These are phyloP conservation scores for Plantago elongata DNA, from an alignment of 257 asterid genomes.

Conservation along the genomic window DNA sequence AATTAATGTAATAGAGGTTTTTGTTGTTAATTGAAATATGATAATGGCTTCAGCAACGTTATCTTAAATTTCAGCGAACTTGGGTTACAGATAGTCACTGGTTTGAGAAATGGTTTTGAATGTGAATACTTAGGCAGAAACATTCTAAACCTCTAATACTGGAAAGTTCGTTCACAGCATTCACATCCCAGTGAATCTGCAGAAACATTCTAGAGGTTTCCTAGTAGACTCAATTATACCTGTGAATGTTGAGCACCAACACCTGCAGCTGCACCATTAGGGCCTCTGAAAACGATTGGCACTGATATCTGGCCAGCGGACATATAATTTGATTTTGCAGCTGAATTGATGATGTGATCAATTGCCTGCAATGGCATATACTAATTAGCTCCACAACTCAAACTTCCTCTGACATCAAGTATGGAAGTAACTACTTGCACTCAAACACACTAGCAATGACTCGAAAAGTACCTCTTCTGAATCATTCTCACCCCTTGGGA, in stretches of 20 bases:
- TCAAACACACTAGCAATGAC: no score
- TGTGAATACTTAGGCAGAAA: not conserved
- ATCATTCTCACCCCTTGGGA: no score
- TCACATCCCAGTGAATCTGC: no score
- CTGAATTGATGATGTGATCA: conserved; percentile 88
- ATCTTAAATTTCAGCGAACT: not conserved
- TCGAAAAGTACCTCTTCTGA: no score
- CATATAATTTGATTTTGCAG: conserved; percentile 89
- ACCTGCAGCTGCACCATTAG: conserved; percentile 96
- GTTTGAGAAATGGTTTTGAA: not conserved
- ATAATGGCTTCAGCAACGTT: not conserved
- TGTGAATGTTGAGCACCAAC: conserved; percentile 95
- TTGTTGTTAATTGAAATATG: not conserved
- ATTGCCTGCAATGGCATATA: conserved; percentile 52
- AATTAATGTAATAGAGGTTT: not conserved
- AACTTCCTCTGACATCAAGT: no score
- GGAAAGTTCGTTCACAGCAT: no score
- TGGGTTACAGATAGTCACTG: not conserved
- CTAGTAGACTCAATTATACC: conserved; percentile 29
- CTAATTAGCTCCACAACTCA: no score
- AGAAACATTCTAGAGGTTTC: no score
- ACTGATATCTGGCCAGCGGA: conserved; percentile 79
- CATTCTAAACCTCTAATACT: no score
- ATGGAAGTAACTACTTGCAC: no score
- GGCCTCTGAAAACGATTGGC: conserved; percentile 88